Evolutionary conservation across 2,329 filamentous ascomycete species (phyloP), one percentile per base, ranked within the genome.

Genomic region (Clonostachys solani): DNA sequence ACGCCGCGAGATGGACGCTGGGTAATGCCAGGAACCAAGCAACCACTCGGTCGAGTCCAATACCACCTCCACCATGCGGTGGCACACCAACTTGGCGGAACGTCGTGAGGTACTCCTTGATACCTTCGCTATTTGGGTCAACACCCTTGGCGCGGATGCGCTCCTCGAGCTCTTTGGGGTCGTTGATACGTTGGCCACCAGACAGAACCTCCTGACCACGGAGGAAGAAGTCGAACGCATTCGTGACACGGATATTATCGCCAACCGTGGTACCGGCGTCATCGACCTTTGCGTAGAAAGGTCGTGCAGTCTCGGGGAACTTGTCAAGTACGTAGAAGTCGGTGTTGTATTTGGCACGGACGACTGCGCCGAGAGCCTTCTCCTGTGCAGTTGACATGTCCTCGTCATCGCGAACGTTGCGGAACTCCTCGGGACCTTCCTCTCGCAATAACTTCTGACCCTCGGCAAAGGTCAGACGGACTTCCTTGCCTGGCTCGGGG

Each of bases 271-370:
- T 75, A 57, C 87, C 80, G 40, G 79, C 72, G 4, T 81, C 80
- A 60, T 88, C 87, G 44, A 86, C 82, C 74, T 92, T 91, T 53
- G 92, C 90, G 69, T 96, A 96, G 69, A 95, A 95, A n/a, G 92
- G 92, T 33, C 94, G 83, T 17, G 94, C 89, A 36, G 77, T 75
- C 66, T 94, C 84, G 41, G 94, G 94, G 77, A 96, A 99, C 71
- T 97, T 94, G 75, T 97, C 92, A 52, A 99, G 80, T 18, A 95
- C 86, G 73, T 96, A 97, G 73, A 97, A 97, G 72, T 99, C 94
- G 50, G 91, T 94, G 63, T 87, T 81, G 78, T 87, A 96, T 72
- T 96, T 96, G 58, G 89, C 79, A 48, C 89, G 86, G 55, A 97
- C 83, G 43, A 97, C 77, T 23, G 83, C 84, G 49, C 94, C 94